These are phyloP conservation scores for Truncatella angustata DNA, from an alignment of 2,329 filamentous ascomycete species.

Conservation along the genomic window DNA sequence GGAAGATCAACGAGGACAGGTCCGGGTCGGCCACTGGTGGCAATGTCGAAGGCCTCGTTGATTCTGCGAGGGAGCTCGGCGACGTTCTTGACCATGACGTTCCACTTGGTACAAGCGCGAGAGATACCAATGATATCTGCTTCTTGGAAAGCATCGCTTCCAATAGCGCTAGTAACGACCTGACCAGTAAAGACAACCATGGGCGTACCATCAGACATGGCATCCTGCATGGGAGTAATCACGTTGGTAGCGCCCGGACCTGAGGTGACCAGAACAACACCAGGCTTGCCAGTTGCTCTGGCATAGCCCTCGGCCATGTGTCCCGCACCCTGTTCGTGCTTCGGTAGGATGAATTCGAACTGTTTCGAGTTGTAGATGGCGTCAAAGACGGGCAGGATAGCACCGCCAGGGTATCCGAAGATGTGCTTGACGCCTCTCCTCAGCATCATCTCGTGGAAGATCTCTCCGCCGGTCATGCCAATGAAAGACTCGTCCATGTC, in stretches of 20 bases:
- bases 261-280: slow-evolving; percentile 94
- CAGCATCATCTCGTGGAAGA: slow-evolving; percentile 99
- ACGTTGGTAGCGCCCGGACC: slow-evolving; percentile 96
- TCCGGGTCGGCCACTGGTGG: slow-evolving; percentile 87
- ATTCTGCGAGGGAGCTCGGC: slow-evolving; percentile 91
- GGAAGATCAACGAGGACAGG: slow-evolving; percentile 94
- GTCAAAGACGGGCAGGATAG: slow-evolving; percentile 96
- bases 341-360: slow-evolving; percentile 92
- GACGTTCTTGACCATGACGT: slow-evolving; percentile 95
- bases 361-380: slow-evolving; percentile 98
- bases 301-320: slow-evolving; percentile 99
- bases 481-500: slow-evolving; percentile 88
- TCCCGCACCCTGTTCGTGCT: slow-evolving; percentile 95
- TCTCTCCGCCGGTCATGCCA: slow-evolving; percentile 91
- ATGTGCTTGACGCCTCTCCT: slow-evolving; percentile 89
- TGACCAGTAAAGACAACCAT: slow-evolving; percentile 96
- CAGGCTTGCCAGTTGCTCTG: slow-evolving; percentile 86
- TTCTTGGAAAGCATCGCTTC: slow-evolving; percentile 96
- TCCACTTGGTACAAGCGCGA: slow-evolving; percentile 96
- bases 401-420: slow-evolving; percentile 91
- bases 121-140: slow-evolving; percentile 94
- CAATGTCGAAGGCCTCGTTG: slow-evolving; percentile 98
- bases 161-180: slow-evolving; percentile 85
- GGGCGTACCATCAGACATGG: slow-evolving; percentile 90
- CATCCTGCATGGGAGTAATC: slow-evolving; percentile 94